These are phyloP conservation scores for Bullera alba DNA, from an alignment of 768 basidiomycete genomes.

Conservation along the genomic window DNA sequence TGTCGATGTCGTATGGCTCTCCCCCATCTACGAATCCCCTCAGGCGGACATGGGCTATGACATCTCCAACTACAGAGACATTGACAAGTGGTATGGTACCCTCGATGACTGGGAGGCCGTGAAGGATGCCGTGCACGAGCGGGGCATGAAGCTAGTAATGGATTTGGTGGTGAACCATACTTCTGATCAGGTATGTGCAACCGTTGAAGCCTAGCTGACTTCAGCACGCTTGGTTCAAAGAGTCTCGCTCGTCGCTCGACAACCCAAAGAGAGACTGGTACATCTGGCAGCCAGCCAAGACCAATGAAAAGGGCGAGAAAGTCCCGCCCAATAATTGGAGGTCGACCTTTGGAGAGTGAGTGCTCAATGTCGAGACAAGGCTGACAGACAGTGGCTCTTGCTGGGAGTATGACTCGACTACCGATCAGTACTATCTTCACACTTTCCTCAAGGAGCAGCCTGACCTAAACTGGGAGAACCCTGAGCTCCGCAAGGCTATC, in stretches of 20 bases:
- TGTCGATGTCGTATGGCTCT: constrained; percentile 63
- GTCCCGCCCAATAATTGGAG: constrained; percentile 69
- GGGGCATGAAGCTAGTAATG: constrained; percentile 70
- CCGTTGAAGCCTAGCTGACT: neutral
- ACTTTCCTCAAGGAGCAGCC: constrained; percentile 49
- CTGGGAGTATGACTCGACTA: constrained; percentile 63
- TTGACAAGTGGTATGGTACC: constrained; percentile 50
- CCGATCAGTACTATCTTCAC: constrained; percentile 68
- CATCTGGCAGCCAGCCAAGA: constrained; percentile 61
- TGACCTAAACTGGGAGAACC: constrained; percentile 62
- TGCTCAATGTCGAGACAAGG: neutral
- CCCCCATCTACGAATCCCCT: constrained; percentile 64
- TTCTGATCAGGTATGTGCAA: constrained; percentile 13
- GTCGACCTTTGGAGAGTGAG: constrained; percentile 54
- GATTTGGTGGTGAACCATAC: constrained; percentile 72
- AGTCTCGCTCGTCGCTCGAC: constrained; percentile 53
- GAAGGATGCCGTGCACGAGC: constrained; percentile 50
- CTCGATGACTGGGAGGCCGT: constrained; percentile 49
- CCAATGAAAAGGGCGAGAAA: constrained; percentile 53
- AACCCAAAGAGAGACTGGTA: constrained; percentile 69
- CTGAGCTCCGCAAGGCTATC: constrained; percentile 48
- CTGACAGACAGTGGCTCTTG: constrained; percentile 47
- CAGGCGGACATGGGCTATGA: constrained; percentile 64
- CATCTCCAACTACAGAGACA: constrained; percentile 58
- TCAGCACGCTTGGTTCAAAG: constrained; percentile 66